A percentile compares a stretch with the other conserved stretches of the same genome.
phyloP scores from a whole-genome alignment of 257 asterid species.

The Primulina huaijiensis region DNA sequence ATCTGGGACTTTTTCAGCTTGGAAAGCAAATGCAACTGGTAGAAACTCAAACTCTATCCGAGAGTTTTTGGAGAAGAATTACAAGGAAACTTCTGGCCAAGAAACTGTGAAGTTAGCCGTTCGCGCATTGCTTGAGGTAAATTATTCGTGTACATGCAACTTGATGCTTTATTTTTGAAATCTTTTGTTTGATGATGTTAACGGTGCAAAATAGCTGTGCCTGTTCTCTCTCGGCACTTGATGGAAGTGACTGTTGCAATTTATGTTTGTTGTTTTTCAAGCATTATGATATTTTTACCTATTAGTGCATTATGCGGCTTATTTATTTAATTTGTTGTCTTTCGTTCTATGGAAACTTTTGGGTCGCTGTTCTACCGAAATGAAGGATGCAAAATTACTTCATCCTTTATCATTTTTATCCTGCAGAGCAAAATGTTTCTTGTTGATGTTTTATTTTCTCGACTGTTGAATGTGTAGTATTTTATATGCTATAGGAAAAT shows the following conservation, averaged over 20 bases:
- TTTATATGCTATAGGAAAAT: too few relatives aligned
- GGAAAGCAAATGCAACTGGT: constrained; percentile 99
- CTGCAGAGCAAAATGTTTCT: background rate
- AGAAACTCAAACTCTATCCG: constrained; percentile 88
- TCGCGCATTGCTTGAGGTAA: constrained; percentile 98
- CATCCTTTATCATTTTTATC: background rate
- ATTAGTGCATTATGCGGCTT: background rate
- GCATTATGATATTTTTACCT: background rate
- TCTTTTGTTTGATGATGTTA: background rate
- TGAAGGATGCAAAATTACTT: background rate
- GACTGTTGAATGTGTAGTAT: background rate
- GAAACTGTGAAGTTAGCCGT: constrained; percentile 90
- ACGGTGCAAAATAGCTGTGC: background rate
- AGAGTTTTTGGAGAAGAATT: constrained; percentile 95
- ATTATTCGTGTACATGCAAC: constrained; percentile 19
- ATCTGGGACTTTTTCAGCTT: constrained; percentile 97
- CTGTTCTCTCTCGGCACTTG: background rate
- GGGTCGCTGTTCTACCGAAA: background rate
- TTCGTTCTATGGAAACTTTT: background rate
- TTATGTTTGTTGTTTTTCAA: background rate
- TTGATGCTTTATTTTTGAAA: background rate
- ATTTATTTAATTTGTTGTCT: too few relatives aligned
- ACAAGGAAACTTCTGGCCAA: constrained; percentile 92
- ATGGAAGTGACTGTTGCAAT: background rate
- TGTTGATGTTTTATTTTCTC: background rate